phyloP scores from a whole-genome alignment of 768 basidiomycete species.

The Tylopilus sp. region DNA sequence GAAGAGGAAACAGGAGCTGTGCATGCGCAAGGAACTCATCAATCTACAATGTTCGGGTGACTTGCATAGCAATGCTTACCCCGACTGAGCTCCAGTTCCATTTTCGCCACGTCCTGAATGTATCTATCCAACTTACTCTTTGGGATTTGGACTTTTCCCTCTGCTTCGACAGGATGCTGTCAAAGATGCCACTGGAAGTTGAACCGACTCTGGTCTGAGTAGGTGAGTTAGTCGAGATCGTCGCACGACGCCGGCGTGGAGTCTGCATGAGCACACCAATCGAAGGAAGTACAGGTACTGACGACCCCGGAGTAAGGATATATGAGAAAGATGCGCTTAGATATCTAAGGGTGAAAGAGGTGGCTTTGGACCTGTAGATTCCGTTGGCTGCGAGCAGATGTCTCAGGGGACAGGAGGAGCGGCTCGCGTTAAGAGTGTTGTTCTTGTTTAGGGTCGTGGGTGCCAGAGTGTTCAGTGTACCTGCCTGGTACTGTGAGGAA shows the following conservation, averaged over 20 bases:
- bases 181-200: constrained; percentile 31
- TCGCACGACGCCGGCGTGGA: constrained; percentile 50
- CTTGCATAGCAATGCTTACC: constrained; percentile 39
- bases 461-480: constrained; percentile 35
- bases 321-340: constrained; percentile 23
- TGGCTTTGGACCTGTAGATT: constrained; percentile 50
- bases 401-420: constrained; percentile 52
- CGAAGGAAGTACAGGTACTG: constrained; percentile 16
- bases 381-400: constrained; percentile 63
- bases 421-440: constrained; percentile 8
- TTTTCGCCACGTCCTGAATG: constrained; percentile 61
- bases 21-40: neutral
- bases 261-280: constrained; percentile 28
- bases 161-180: constrained; percentile 57
- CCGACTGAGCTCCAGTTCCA: constrained; percentile 63
- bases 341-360: constrained; percentile 22
- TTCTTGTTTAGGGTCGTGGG: constrained; percentile 1
- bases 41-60: neutral
- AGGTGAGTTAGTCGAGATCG: constrained; percentile 65
- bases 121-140: constrained; percentile 60
- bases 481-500: constrained; percentile 35
- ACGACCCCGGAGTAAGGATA: constrained; percentile 17
- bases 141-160: constrained; percentile 67
- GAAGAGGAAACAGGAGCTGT: constrained; percentile 36
- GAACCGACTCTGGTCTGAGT: constrained; percentile 32